Percentiles rank a stretch among this genome's conserved stretches.
These are phyloP conservation scores for Penicillium sp. DNA, from an alignment of 2,329 filamentous ascomycete species.

Conservation along the genomic window DNA sequence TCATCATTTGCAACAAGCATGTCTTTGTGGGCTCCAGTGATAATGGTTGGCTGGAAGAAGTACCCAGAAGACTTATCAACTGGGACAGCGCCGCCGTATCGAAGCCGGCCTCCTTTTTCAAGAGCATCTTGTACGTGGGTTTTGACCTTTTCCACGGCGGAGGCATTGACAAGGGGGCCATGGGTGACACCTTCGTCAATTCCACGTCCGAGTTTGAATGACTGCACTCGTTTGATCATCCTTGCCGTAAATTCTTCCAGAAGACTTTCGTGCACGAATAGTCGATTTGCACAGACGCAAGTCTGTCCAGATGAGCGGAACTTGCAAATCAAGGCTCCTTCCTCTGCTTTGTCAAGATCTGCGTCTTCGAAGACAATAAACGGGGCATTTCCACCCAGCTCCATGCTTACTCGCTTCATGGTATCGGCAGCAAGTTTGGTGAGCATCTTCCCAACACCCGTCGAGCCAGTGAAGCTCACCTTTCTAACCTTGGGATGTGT, in stretches of 20 bases:
- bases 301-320: conserved; percentile 13
- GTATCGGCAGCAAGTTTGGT: conserved; percentile 29
- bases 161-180: conserved; percentile 9
- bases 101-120: not conserved
- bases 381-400: conserved; percentile 46
- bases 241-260: not conserved
- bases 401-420: conserved; percentile 47
- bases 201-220: not conserved
- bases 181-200: conserved; percentile 3
- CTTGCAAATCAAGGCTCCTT: conserved; percentile 5
- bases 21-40: not conserved
- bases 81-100: not conserved
- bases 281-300: conserved; percentile 10
- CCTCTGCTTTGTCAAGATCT: conserved; percentile 3
- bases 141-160: conserved; percentile 6
- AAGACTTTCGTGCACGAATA: not conserved
- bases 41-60: not conserved
- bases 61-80: not conserved
- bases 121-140: conserved; percentile 8
- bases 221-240: not conserved
- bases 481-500: conserved; percentile 16
- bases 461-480: conserved; percentile 22
- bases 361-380: conserved; percentile 8
- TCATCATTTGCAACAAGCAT: not conserved
- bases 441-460: conserved; percentile 19